These are phyloP conservation scores for Podaxis carcinomalis DNA, from an alignment of 768 basidiomycete genomes.

Conservation along the genomic window DNA sequence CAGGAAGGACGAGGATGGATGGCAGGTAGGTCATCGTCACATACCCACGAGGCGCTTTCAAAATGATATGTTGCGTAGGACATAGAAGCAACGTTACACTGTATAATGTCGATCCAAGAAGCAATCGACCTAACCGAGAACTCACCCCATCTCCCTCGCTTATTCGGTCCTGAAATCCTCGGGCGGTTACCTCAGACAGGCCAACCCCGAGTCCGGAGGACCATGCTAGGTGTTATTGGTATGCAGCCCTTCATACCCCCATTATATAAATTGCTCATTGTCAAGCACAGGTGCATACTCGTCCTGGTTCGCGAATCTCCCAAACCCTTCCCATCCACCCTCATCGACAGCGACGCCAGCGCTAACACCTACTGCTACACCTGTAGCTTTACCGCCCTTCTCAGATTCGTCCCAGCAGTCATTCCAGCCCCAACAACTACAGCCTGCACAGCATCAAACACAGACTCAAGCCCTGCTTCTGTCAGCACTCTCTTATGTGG, in stretches of 20 bases:
- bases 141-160: constrained; percentile 46
- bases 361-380: background rate
- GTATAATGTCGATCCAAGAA: constrained; percentile 84
- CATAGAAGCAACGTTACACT: constrained; percentile 83
- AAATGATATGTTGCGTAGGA: constrained; percentile 41
- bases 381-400: background rate
- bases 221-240: constrained; percentile 76
- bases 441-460: constrained; percentile 24
- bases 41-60: background rate
- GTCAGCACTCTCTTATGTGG: constrained; percentile 64
- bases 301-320: constrained; percentile 69
- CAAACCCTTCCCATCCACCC: constrained; percentile 15
- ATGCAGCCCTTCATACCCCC: constrained; percentile 14
- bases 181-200: constrained; percentile 64
- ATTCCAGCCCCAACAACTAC: background rate
- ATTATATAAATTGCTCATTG: background rate
- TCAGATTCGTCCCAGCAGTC: background rate
- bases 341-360: constrained; percentile 9
- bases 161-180: constrained; percentile 75
- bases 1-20: constrained; percentile 43
- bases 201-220: constrained; percentile 63
- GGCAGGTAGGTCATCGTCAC: constrained; percentile 57
- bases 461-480: constrained; percentile 40
- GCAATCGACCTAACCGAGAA: constrained; percentile 56
- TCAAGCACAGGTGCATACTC: constrained; percentile 58